Base-by-base conservation (phyloP, 2,329 filamentous ascomycete genomes). In the Ascochyta koolunga region DNA sequence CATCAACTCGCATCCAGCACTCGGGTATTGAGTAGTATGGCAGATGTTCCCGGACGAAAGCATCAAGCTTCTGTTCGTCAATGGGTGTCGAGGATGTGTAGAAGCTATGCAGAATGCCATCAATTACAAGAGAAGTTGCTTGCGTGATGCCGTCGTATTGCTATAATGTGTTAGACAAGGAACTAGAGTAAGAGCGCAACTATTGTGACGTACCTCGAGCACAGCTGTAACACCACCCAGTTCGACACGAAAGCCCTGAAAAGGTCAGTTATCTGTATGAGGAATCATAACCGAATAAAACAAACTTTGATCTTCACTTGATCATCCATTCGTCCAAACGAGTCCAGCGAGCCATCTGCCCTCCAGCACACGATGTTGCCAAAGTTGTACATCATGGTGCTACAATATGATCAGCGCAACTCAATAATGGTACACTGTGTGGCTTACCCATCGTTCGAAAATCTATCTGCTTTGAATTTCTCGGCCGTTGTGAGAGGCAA, bases 331-430 rank as follows among this genome's bases (percentile, higher is more conserved):
- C 84, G 79, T 4, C 84, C 83, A 25, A 84, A 77, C 18, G 82
- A 83, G 33, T 83, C 77, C 32, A 87, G 74, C 18, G 76, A 78
- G 9, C 84, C 83, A 61, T 84, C 79, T 2, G 74, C 64, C 27
- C 76, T 76, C 83, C 83, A 86, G 10, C 77, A 75, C 15, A 80
- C 82, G 18, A 86, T 75, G 59, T 87, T 84, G 6, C 84, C 84
- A 2, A 84, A 86, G 61, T 84, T 83, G 70, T 84, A 86, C 80
- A 86, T 85, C 59, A 72, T 76, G 1, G 66, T 68, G 5, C 67
- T 70, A 22, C 4, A 10, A 21, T 1, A 31, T 4, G 22, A 9
- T 59, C 5, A 59, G 43, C 9, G 7, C 9, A 11, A 5, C 5
- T 18, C 3, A 5, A 4, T 7, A 13, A 15, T 2, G 19, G 19